Evolutionary conservation across 495 filamentous ascomycete genomes (phyloP), one percentile per base, ranked within the genome.

Genomic region (Darksidea phi): DNA sequence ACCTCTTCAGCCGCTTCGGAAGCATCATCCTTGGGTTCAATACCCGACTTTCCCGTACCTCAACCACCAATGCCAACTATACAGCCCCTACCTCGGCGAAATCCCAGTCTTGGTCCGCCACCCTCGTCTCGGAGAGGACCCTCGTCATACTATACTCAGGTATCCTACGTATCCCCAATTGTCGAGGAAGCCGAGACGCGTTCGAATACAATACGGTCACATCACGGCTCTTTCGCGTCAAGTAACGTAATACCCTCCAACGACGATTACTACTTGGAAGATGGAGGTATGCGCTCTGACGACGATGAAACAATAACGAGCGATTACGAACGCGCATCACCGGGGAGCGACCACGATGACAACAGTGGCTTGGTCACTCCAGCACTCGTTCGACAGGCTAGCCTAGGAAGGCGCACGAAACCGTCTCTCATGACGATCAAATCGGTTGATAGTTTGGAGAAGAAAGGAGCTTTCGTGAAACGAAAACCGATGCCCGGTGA

Each of bases 151-250:
- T 91, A 82, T 52, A 75, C 79, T 10, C 82, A 89, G 21, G 81
- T 80, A 55, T 90, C 88, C 1, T 89, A 80, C 56, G 90, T 96
- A 5, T 89, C 92, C 7, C 92, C 92, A 1, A 96, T 97, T 55
- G 88, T 85, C 0, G 92, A 97, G 72, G 91, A 96, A 69, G 79
- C 82, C 50, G 74, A 76, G 26, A 65, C 58, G 0, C 77, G 57
- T n/a, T 80, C 83, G 48, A 68, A 73, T 23, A 63, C 53, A 1
- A 78, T 59, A 20, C 51, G 83, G 32, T 76, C 82, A 43, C 77
- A 83, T 13, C 82, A 86, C 68, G 83, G 81, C 18, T 93, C 89
- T 0, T 88, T 86, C 68, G 90, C 90, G 7, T 95, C 91, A 6
- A 95, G 90, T 71, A 82, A 84, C 52, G 88, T 83, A 0, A 89